Evolutionary conservation across 768 basidiomycete species (phyloP).

Genomic region (Sporobolomyces pararoseus): DNA sequence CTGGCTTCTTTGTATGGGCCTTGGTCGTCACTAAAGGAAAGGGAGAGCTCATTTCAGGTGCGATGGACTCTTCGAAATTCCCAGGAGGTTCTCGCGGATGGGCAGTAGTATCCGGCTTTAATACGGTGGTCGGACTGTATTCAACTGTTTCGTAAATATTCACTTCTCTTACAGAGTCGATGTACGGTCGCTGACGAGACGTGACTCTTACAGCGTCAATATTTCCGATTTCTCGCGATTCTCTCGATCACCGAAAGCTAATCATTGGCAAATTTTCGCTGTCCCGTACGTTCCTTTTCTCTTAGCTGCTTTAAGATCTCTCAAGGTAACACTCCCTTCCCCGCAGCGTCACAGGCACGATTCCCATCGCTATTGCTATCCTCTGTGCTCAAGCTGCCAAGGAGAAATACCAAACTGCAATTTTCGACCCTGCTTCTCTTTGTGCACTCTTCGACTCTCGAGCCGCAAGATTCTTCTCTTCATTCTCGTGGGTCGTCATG

Average conservation of each 20-base stretch:
- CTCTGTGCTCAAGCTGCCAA: slow-evolving; percentile 10
- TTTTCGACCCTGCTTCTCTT: slow-evolving; percentile 24
- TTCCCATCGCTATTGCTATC: slow-evolving; percentile 23
- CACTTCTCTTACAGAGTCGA: background rate
- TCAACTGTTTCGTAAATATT: slow-evolving; percentile 14
- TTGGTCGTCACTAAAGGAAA: slow-evolving; percentile 23
- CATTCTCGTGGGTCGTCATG: background rate
- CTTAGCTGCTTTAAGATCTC: too few relatives aligned
- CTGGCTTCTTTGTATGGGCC: slow-evolving; percentile 45
- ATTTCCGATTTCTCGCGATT: slow-evolving; percentile 47
- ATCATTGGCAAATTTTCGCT: slow-evolving; percentile 43
- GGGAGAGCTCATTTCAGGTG: slow-evolving; percentile 6
- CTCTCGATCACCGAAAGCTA: slow-evolving; percentile 37
- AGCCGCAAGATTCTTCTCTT: slow-evolving; percentile 23
- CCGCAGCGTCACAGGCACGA: slow-evolving; percentile 21
- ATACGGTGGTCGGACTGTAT: slow-evolving; percentile 38
- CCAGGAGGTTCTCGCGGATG: slow-evolving; percentile 37
- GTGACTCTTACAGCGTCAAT: slow-evolving; percentile 31
- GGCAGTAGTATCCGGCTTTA: slow-evolving; percentile 42
- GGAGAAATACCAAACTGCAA: background rate
- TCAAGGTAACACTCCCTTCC: too few relatives aligned
- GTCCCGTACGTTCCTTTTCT: slow-evolving; percentile 41
- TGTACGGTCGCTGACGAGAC: too few relatives aligned
- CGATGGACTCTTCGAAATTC: slow-evolving; percentile 29
- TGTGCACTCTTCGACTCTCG: slow-evolving; percentile 15